phyloP scores from a whole-genome alignment of 1,284 basidiomycete species.

The Cryptococcus sp. region DNA sequence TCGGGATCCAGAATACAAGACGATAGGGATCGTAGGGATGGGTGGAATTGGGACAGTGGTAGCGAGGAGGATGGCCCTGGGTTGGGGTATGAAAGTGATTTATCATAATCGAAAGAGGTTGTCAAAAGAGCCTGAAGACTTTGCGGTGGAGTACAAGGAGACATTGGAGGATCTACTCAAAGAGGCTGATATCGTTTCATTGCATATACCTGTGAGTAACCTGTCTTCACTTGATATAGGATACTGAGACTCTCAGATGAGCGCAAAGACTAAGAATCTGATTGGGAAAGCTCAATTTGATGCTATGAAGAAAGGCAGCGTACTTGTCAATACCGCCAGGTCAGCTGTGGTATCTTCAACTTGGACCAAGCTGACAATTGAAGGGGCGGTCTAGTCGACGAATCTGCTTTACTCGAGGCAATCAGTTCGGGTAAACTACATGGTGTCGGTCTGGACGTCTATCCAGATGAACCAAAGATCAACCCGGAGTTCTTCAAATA shows the following conservation, averaged over 20 bases:
- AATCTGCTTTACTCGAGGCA: conserved; percentile 71
- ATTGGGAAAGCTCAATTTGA: conserved; percentile 70
- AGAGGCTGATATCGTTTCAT: conserved; percentile 27
- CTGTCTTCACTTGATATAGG: too few species aligned
- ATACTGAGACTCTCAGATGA: too few species aligned
- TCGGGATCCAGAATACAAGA: conserved; percentile 63
- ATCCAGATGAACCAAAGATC: conserved; percentile 46
- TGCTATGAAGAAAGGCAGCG: conserved; percentile 65
- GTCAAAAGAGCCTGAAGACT: conserved; percentile 62
- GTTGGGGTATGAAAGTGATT: conserved; percentile 69
- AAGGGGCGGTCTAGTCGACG: conserved; percentile 81
- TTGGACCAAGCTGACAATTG: background rate
- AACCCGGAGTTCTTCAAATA: conserved; percentile 74
- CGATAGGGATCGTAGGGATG: conserved; percentile 79
- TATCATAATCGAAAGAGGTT: conserved; percentile 72
- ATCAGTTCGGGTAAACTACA: conserved; percentile 65
- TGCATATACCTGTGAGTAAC: conserved; percentile 43
- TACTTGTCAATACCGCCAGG: conserved; percentile 80
- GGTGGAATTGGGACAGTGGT: conserved; percentile 69
- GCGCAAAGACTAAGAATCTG: conserved; percentile 60
- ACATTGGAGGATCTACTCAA: background rate
- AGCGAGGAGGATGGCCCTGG: background rate
- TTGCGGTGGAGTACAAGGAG: conserved; percentile 46
- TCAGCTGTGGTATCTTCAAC: too few species aligned
- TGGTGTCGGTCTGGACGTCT: conserved; percentile 14